These are phyloP conservation scores for Colletotrichum chlorophyti DNA, from an alignment of 2,329 filamentous ascomycete species.

Conservation along the genomic window DNA sequence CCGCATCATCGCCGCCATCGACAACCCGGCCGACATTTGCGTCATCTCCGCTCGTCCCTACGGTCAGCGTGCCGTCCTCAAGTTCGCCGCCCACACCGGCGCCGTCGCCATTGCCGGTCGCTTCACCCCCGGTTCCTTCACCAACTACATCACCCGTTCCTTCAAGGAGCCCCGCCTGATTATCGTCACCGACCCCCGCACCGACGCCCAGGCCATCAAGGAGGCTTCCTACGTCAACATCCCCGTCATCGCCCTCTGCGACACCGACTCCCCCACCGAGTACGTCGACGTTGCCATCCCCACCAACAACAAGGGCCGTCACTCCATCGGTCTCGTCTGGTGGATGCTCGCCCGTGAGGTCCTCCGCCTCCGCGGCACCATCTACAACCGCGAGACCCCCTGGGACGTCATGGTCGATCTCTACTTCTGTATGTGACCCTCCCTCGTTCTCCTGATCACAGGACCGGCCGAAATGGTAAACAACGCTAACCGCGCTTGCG, in stretches of 20 bases:
- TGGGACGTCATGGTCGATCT: slow-evolving; percentile 99
- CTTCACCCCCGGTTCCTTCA: slow-evolving; percentile 99
- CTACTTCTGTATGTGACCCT: slow-evolving; percentile 82
- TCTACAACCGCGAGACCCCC: slow-evolving; percentile 92
- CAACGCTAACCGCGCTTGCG: slow-evolving; percentile 5
- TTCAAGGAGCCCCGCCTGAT: slow-evolving; percentile 99
- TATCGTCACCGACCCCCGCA: slow-evolving; percentile 98
- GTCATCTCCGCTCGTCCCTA: slow-evolving; percentile 99
- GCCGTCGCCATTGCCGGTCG: slow-evolving; percentile 98
- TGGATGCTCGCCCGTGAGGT: slow-evolving; percentile 99
- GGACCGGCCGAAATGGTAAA: background rate
- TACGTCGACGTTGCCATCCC: slow-evolving; percentile 99
- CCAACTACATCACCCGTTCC: slow-evolving; percentile 99
- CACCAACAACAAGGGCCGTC: slow-evolving; percentile 99
- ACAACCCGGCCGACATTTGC: slow-evolving; percentile 99
- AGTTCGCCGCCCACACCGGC: slow-evolving; percentile 99
- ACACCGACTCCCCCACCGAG: slow-evolving; percentile 99
- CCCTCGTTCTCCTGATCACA: background rate
- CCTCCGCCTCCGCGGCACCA: slow-evolving; percentile 96
- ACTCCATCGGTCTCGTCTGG: slow-evolving; percentile 98
- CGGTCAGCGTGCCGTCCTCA: slow-evolving; percentile 98
- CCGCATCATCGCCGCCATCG: slow-evolving; percentile 97
- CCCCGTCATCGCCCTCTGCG: slow-evolving; percentile 97
- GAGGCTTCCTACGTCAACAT: slow-evolving; percentile 99
- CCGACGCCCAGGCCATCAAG: slow-evolving; percentile 99